Base-by-base conservation (phyloP, 306 rosid species). In the Trifolium dubium region DNA sequence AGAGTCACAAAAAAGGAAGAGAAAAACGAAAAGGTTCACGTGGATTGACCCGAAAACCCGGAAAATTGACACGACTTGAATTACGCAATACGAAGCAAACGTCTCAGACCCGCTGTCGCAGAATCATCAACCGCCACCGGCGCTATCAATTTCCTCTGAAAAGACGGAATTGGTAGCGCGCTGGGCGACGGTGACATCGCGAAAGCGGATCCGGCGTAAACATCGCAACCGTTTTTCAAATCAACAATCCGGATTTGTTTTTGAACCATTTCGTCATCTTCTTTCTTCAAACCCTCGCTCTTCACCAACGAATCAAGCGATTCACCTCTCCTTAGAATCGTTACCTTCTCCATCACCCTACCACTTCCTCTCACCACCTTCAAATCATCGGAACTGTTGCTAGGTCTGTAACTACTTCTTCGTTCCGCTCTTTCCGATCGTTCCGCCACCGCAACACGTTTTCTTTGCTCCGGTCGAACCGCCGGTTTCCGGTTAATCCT, bases 181-280 rank as follows among this genome's bases (percentile, higher is more conserved):
- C 92, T 92, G 31, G 96, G 99, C 34, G 86, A 82, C 65, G 97
- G 99, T 2, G 96, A 94, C 81, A 87, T 19, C 56, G 92, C 77
- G 35, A 86, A 92, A 44, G 95, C 95, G 3, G 98, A 89, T 43
- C 99, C 99, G 23, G 99, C 99, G 85, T 94, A 94, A 31, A 90
- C 23, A 23, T 85, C 88, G 28, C 4, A 34, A 0, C 77, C 73
- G 10, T 8, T 3, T 47, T 35, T 78, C 49, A 54, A 41, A 66
- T 87, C 88, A 31, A 75, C 80, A 5, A 86, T 73, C 32, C 85
- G 81, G 49, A 73, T 79, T 82, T 85, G 86, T 28, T 76, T 87
- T 39, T 81, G 78, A 2, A 89, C 80, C 84, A 64, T 78, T 81
- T 72, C 17, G 92, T 70, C 88, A 2, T 79, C 87, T 63, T 77